phyloP scores from a whole-genome alignment of 2,329 filamentous ascomycete species.

The Xenosphaeropsis pyriputrescens region DNA sequence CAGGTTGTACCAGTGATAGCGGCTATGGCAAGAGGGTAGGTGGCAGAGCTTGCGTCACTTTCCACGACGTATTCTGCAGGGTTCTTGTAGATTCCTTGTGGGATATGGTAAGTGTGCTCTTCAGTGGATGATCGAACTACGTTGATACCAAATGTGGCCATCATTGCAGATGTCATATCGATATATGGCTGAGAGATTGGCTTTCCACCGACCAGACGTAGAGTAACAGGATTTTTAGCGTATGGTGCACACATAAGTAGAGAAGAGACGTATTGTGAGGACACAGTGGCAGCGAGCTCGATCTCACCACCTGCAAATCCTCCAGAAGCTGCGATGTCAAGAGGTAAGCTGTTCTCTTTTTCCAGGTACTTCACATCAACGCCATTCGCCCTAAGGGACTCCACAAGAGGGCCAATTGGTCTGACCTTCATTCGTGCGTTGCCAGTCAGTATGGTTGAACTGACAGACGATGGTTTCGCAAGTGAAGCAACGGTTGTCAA shows the following conservation, averaged over 20 bases:
- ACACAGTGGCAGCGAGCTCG: constrained; percentile 85
- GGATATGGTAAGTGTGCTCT: constrained; percentile 86
- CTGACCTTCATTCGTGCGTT: constrained; percentile 94
- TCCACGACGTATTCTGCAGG: constrained; percentile 81
- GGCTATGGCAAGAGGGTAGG: constrained; percentile 85
- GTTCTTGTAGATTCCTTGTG: constrained; percentile 69
- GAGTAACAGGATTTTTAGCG: constrained; percentile 81
- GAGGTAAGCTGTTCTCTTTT: constrained; percentile 67
- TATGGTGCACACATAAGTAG: constrained; percentile 95
- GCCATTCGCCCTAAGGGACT: constrained; percentile 76
- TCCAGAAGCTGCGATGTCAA: constrained; percentile 67
- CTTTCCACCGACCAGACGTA: constrained; percentile 87
- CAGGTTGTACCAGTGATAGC: constrained; percentile 93
- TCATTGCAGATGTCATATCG: constrained; percentile 98
- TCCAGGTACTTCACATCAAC: constrained; percentile 79
- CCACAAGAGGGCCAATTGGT: constrained; percentile 84
- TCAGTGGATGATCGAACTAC: constrained; percentile 67
- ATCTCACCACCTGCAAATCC: constrained; percentile 80
- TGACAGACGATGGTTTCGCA: constrained; percentile 49
- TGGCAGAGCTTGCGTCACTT: constrained; percentile 95
- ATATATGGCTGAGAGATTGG: constrained; percentile 96
- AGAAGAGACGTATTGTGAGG: constrained; percentile 97
- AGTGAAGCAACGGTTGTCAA: constrained; percentile 83
- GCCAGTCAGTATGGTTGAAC: constrained; percentile 72
- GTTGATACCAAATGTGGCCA: constrained; percentile 76